These are phyloP conservation scores for Cutaneotrichosporon sp. DNA, from an alignment of 1,284 basidiomycete genomes.

Conservation along the genomic window DNA sequence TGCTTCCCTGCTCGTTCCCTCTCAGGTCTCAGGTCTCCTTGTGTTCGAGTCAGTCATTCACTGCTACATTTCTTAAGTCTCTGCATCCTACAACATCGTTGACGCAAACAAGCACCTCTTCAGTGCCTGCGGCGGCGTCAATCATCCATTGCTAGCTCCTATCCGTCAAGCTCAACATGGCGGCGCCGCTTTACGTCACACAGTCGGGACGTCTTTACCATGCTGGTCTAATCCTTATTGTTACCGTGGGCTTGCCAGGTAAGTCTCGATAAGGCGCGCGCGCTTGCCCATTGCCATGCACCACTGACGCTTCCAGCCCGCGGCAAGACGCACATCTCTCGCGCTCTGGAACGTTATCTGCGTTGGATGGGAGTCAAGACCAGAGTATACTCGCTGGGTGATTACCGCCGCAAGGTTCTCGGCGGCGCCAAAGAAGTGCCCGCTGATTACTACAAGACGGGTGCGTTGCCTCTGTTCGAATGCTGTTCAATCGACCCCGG, in stretches of 20 bases:
- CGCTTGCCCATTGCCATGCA: background rate
- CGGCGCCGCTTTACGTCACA: conserved; percentile 79
- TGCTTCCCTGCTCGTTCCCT: too few relatives aligned
- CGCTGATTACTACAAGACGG: conserved; percentile 74
- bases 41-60: too few relatives aligned
- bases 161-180: conserved; percentile 54
- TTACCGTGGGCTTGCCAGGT: conserved; percentile 81
- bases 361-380: conserved; percentile 98
- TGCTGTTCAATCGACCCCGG: too few relatives aligned
- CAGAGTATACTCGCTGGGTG: conserved; percentile 86
- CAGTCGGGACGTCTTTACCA: conserved; percentile 71
- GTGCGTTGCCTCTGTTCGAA: background rate
- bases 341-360: conserved; percentile 90
- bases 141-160: background rate
- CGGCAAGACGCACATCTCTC: conserved; percentile 94
- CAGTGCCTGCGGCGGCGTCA: too few relatives aligned
- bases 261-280: conserved; percentile 11
- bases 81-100: too few relatives aligned
- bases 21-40: too few relatives aligned
- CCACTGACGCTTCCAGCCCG: conserved; percentile 53
- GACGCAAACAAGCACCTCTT: too few relatives aligned
- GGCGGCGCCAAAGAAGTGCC: conserved; percentile 85
- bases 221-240: conserved; percentile 87
- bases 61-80: too few relatives aligned
- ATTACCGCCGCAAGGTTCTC: conserved; percentile 83